Base-by-base conservation (phyloP, 139 green algal genomes). In the Asterochloris erici region DNA sequence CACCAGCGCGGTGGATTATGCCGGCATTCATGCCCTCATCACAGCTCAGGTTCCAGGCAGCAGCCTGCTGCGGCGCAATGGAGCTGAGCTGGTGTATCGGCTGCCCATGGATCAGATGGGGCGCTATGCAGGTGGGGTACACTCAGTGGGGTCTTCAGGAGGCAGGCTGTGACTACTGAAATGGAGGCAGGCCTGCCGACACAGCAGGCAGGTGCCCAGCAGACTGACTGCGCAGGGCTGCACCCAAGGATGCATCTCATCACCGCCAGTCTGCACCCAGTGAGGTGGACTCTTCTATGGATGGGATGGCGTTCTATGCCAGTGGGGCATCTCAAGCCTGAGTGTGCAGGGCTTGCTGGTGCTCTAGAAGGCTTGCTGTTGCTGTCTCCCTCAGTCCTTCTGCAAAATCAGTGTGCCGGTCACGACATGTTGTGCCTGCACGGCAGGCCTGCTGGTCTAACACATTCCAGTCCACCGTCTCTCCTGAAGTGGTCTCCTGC, bases 11-110 rank as follows among this genome's bases (percentile, higher is more conserved):
- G 66, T 71, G 66, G 21, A 71, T 71, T 21, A 71, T 23, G 17
- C 19, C 66, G 21, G 19, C 66, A 71, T 71, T 9, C 21, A 26
- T 71, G 66, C 66, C 4, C 19, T 23, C 19, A 71, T 71, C 66
- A 21, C 21, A 26, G 17, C 21, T 71, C 66, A 71, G 10, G 66
- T 71, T 21, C 66, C 27, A 0, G 70, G 75, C 29, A 26, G 61
- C 14, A 82, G 86, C 27, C 38, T 68, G 29, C 61, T 77, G n/a
- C 77, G 86, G 64, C 21, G 47, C 4, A 77, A 86, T 17, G 87
- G 24, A 90, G 73, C 28, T 79, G 60, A 54, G 24, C 13, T 83
- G 83, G 64, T 81, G 78, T 19, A 63, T 63, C 47, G 84, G 82
- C 63, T 88, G 85, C 81, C 66, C 74, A 79, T 38, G 28, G 6